phyloP scores from a whole-genome alignment of 257 asterid genomes.

The Solanum sitiens region DNA sequence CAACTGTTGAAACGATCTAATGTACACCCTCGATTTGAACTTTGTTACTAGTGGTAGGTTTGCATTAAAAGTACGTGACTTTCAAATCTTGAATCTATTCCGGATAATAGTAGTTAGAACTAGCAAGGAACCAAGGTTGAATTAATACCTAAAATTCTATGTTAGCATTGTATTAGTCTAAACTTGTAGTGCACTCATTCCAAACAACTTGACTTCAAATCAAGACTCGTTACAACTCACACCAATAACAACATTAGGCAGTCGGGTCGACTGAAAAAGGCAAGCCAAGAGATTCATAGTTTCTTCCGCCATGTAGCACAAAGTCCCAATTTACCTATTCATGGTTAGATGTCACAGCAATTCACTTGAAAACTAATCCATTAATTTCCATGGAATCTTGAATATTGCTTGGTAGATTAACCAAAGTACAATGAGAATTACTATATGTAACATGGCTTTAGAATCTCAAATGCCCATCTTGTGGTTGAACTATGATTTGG shows the following conservation, averaged over 20 bases:
- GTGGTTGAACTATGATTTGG: background rate
- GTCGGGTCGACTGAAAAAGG: background rate
- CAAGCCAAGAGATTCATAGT: background rate
- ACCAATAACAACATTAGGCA: background rate
- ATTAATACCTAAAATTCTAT: too few relatives aligned
- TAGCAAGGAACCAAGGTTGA: too few relatives aligned
- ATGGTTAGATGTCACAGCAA: background rate
- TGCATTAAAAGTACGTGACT: background rate
- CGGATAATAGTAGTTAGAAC: too few relatives aligned
- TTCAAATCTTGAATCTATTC: too few relatives aligned
- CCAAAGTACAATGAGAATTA: background rate
- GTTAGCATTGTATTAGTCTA: background rate
- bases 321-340: background rate
- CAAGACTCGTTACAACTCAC: background rate
- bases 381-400: background rate
- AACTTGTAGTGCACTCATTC: background rate
- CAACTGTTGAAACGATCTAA: background rate
- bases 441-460: background rate
- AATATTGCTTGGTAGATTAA: background rate
- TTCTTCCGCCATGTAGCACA: background rate
- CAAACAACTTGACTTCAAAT: background rate
- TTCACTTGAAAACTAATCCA: background rate
- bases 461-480: background rate
- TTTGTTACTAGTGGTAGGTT: background rate
- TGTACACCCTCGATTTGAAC: background rate